A percentile compares a stretch with the other conserved stretches of the same genome.
These are phyloP conservation scores for Hordeum vulgare DNA, from an alignment of 176 grass and related monocot species.

Conservation along the genomic window MorexV3_pseudomolecules_assembly NC_058520.1:582158486-582158985, in stretches of 20 bases:
- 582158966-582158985: constrained; percentile 87
- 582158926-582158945: constrained; percentile 52
- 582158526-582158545: constrained; percentile 48
- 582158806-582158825: neutral
- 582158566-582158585: constrained; percentile 31
- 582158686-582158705: constrained; percentile 54
- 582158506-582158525: constrained; percentile 50
- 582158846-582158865: constrained; percentile 63
- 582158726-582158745: constrained; percentile 32
- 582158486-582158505: constrained; percentile 18
- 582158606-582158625: constrained; percentile 49
- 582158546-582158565: constrained; percentile 34
- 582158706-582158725: constrained; percentile 33
- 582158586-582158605: constrained; percentile 20
- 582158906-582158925: constrained; percentile 55
- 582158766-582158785: constrained; percentile 2
- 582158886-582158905: constrained; percentile 57
- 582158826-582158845: constrained; percentile 41
- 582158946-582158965: constrained; percentile 96
- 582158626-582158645: constrained; percentile 64
- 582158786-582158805: neutral
- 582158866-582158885: constrained; percentile 35
- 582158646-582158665: constrained; percentile 40
- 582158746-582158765: constrained; percentile 30
- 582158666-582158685: constrained; percentile 43